Evolutionary conservation across 148 eudicot genomes (phyloP).

Genomic region (Fagopyrum esculentum): DNA sequence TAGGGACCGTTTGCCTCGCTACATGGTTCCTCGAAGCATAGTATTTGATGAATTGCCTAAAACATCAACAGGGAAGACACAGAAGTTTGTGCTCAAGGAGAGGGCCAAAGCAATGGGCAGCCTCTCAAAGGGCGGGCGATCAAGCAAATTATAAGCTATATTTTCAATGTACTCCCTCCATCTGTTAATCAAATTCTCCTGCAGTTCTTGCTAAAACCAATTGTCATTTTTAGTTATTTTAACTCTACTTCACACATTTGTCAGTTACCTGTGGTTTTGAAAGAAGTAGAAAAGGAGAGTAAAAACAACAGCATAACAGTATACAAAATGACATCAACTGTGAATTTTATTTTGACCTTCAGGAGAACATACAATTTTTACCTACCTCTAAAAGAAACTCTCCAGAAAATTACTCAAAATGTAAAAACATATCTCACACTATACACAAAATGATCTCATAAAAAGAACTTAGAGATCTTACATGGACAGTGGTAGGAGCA

Average conservation of each 20-base stretch:
- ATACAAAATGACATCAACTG: background rate
- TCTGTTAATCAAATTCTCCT: background rate
- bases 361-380: background rate
- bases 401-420: background rate
- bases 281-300: too few relatives aligned
- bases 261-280: too few relatives aligned
- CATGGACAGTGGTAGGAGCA: constrained; percentile 97
- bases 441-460: background rate
- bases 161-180: background rate
- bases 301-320: background rate
- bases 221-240: too few relatives aligned
- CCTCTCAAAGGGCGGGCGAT: background rate
- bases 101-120: constrained; percentile 3
- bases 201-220: too few relatives aligned
- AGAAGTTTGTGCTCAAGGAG: constrained; percentile 25
- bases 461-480: constrained; percentile 17
- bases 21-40: constrained; percentile 39
- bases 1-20: constrained; percentile 33
- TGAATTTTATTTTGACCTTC: background rate
- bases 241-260: too few relatives aligned
- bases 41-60: constrained; percentile 34
- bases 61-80: constrained; percentile 35
- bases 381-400: background rate
- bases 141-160: constrained; percentile 6
- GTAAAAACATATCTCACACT: background rate